phyloP scores from a whole-genome alignment of 495 filamentous ascomycete species.

The Aspergillus haitiensis region DNA sequence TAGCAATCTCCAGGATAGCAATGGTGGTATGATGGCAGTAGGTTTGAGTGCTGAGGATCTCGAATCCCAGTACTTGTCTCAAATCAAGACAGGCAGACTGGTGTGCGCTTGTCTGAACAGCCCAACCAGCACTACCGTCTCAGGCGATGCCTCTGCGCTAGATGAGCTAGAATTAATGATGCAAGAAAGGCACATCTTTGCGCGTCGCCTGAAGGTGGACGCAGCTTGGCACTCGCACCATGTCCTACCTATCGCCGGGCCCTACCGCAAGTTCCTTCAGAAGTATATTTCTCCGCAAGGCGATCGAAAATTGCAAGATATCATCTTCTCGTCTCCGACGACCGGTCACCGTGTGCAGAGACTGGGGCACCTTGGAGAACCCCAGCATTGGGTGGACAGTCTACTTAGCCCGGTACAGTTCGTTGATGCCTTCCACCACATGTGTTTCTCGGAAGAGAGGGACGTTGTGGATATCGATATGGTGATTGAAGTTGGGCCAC shows the following conservation, averaged over 20 bases:
- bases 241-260: slow-evolving; percentile 42
- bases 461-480: slow-evolving; percentile 1
- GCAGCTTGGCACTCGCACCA: slow-evolving; percentile 66
- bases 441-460: not conserved
- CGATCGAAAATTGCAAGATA: slow-evolving; percentile 18
- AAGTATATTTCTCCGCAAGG: not conserved
- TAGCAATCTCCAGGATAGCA: not conserved
- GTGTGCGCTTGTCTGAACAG: slow-evolving; percentile 52
- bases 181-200: slow-evolving; percentile 49
- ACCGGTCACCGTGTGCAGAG: too few species aligned
- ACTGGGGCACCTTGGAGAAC: too few species aligned
- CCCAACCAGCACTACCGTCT: slow-evolving; percentile 45
- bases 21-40: slow-evolving; percentile 41
- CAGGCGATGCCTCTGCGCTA: slow-evolving; percentile 36
- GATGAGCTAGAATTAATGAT: slow-evolving; percentile 45
- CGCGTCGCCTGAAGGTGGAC: slow-evolving; percentile 55
- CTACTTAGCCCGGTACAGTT: slow-evolving; percentile 34
- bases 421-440: slow-evolving; percentile 23
- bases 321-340: too few species aligned
- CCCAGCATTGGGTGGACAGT: slow-evolving; percentile 22
- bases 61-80: slow-evolving; percentile 18
- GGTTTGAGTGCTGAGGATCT: slow-evolving; percentile 28
- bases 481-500: slow-evolving; percentile 9
- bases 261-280: slow-evolving; percentile 24
- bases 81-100: slow-evolving; percentile 16